Evolutionary conservation across 2,329 filamentous ascomycete species (phyloP), one percentile per base, ranked within the genome.

Genomic region (Colletotrichum simmondsii): DNA sequence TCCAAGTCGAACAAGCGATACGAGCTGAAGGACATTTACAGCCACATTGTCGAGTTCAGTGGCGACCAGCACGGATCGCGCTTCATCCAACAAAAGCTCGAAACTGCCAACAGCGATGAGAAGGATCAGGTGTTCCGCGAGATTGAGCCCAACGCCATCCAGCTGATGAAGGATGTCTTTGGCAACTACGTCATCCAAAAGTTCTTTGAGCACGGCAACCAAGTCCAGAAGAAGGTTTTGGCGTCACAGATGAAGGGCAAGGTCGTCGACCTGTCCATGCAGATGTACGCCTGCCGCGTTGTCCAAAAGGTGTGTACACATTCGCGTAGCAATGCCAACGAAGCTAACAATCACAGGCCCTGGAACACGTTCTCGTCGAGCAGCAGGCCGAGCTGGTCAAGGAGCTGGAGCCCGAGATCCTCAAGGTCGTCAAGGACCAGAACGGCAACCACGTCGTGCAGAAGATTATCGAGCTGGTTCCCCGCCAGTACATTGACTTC

Each of bases 101-200:
- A 97, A 81, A 93, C 91, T 1, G 97, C 97, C 68, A 98, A 97
- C 80, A 98, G 95, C 78, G 97, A 98, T 74, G 96, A 98, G 79
- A 98, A 98, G 83, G 94, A 97, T 37, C 92, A 92, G 68, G 90
- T 98, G 0, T 98, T 98, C 85, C 87, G 89, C 0, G 97, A 98
- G 81, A 95, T 99, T 58, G 90, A 94, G 77, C 90, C 92, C 1
- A 97, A 99, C 76, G 91, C 93, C 1, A 83, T 97, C 35, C 95
- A 96, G 79, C 86, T 99, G 60, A 98, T 98, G 95, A 96, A 93
- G 58, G 97, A 98, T 81, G 93, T 98, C 0, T 99, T 98, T 79
- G 97, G 97, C 66, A 99, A 99, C 82, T 99, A 98, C 79, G 97
- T 99, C 46, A 95, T 98, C 52, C 97, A 99, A 79, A 98, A 98